Percentiles rank a stretch among this genome's conserved stretches.
Conservation (phyloP, 2,329 filamentous ascomycete species). For the Myriangium duriaei region DNA sequence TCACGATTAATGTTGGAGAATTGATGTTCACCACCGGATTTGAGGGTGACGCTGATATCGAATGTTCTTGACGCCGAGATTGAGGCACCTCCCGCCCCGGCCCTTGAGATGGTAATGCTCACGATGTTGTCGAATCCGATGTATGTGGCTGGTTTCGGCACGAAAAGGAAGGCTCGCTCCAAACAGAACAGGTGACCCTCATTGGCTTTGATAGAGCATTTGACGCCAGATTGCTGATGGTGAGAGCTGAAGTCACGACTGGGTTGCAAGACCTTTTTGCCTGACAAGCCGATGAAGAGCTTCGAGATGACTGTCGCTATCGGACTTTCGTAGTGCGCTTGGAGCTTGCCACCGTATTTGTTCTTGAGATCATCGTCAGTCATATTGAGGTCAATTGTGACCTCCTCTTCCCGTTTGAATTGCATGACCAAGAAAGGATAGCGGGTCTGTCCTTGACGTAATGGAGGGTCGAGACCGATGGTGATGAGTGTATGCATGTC, state of each 20-base stretch:
- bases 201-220: constrained; percentile 99
- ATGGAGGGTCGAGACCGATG: constrained; percentile 83
- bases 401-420: constrained; percentile 94
- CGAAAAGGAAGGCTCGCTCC: constrained; percentile 98
- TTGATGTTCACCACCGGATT: constrained; percentile 80
- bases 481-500: constrained; percentile 92
- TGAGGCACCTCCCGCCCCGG: constrained; percentile 56
- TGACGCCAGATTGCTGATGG: constrained; percentile 87
- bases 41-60: constrained; percentile 87
- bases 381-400: constrained; percentile 91
- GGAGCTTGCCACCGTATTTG: constrained; percentile 81
- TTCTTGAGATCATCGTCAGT: constrained; percentile 74
- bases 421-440: constrained; percentile 99
- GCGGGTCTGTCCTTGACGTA: constrained; percentile 91
- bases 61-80: constrained; percentile 92
- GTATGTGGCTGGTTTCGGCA: constrained; percentile 95
- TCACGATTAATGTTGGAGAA: constrained; percentile 99
- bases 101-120: constrained; percentile 87
- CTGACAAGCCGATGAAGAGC: constrained; percentile 86
- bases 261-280: constrained; percentile 88
- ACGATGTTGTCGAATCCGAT: constrained; percentile 89
- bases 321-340: constrained; percentile 82
- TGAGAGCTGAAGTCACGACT: constrained; percentile 92
- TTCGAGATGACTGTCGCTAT: constrained; percentile 88
- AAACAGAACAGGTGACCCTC: constrained; percentile 95